Conservation (phyloP, 257 asterid species). For the Linderniella brevidens region DNA sequence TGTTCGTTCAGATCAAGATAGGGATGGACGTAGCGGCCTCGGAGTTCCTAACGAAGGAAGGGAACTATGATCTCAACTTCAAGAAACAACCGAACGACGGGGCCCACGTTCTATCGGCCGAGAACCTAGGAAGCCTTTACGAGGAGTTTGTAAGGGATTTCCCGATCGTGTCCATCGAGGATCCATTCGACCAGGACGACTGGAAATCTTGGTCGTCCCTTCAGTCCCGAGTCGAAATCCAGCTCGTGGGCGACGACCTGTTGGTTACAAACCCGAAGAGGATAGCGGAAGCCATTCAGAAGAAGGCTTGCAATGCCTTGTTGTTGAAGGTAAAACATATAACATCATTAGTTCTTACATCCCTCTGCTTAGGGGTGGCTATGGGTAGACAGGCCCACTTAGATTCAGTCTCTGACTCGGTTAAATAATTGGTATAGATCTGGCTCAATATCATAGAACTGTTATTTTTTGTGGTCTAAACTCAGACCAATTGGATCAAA, state of each 20-base stretch:
- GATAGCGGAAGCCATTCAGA: slow-evolving; percentile 76
- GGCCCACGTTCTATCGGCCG: slow-evolving; percentile 64
- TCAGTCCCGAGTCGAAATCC: slow-evolving; percentile 74
- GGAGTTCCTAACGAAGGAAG: slow-evolving; percentile 70
- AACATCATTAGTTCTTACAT: too few relatives aligned
- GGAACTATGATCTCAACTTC: slow-evolving; percentile 86
- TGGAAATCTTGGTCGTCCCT: slow-evolving; percentile 90
- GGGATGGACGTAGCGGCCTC: slow-evolving; percentile 99
- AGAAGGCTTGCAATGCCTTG: slow-evolving; percentile 92
- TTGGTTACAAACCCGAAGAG: slow-evolving; percentile 90
- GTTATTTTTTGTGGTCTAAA: too few relatives aligned
- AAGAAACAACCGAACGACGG: slow-evolving; percentile 97
- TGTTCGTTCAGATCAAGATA: slow-evolving; percentile 61
- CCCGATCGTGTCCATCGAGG: slow-evolving; percentile 95
- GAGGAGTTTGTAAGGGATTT: slow-evolving; percentile 72
- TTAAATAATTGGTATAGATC: too few relatives aligned
- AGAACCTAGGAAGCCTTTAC: slow-evolving; percentile 67
- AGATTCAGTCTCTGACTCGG: too few relatives aligned
- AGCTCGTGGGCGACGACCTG: slow-evolving; percentile 89
- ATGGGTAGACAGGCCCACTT: too few relatives aligned
- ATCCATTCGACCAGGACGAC: slow-evolving; percentile 98
- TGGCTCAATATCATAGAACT: too few relatives aligned
- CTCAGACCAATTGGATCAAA: too few relatives aligned
- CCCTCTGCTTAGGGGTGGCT: too few relatives aligned
- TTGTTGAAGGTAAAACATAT: slow-evolving; percentile 44